phyloP scores from a whole-genome alignment of 768 basidiomycete species.

The Calocybe indica region DNA sequence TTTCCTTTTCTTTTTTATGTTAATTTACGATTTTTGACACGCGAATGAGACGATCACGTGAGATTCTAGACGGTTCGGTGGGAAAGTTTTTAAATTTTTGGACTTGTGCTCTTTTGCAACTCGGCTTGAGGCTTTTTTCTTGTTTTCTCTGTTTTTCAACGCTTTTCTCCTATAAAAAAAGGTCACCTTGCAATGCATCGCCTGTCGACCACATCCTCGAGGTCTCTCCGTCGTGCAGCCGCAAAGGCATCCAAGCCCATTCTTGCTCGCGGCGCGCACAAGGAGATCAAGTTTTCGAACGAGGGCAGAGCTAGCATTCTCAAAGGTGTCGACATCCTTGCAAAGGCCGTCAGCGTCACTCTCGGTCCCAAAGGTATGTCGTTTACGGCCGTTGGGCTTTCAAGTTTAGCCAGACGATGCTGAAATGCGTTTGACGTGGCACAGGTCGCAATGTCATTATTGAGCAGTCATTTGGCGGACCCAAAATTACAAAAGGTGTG shows the following conservation, averaged over 20 bases:
- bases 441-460: constrained; percentile 96
- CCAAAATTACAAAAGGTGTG: constrained; percentile 94
- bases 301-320: constrained; percentile 91
- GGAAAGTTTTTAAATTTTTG: neutral
- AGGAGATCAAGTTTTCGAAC: constrained; percentile 96
- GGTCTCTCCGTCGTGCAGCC: constrained; percentile 64
- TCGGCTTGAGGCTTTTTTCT: neutral
- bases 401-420: neutral
- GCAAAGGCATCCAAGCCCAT: constrained; percentile 48
- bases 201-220: constrained; percentile 59
- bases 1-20: too few relatives aligned
- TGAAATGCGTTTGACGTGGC: constrained; percentile 2
- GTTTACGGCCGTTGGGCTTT: neutral
- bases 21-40: too few relatives aligned
- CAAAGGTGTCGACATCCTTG: constrained; percentile 93
- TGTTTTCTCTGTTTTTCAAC: constrained; percentile 6
- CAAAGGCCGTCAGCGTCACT: constrained; percentile 94
- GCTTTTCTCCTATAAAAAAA: constrained; percentile 16
- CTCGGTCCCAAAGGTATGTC: constrained; percentile 87
- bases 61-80: constrained; percentile 5
- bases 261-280: constrained; percentile 72
- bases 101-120: neutral
- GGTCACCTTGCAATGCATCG: constrained; percentile 51
- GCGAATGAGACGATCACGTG: constrained; percentile 1
- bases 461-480: constrained; percentile 84